phyloP scores from a whole-genome alignment of 169 alveolate species.

The Condylostoma magnum region DNA sequence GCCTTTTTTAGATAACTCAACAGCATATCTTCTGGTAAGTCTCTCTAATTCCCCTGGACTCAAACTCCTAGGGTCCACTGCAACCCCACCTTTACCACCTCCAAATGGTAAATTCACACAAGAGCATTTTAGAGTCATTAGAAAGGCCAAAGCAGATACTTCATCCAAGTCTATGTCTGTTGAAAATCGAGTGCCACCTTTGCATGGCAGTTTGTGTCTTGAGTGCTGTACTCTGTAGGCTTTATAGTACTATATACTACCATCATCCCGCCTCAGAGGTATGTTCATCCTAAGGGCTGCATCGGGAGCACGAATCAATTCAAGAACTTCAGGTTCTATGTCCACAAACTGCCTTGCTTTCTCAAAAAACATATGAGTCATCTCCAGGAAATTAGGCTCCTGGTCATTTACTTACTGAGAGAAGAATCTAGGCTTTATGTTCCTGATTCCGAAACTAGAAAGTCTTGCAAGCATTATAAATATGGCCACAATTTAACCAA shows the following conservation, averaged over 20 bases:
- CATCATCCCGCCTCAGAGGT: slow-evolving; percentile 72
- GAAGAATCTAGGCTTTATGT: too few species aligned
- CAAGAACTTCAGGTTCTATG: slow-evolving; percentile 32
- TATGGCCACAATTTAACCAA: too few species aligned
- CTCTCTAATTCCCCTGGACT: slow-evolving; percentile 59
- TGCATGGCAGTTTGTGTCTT: slow-evolving; percentile 64
- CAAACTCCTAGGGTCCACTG: slow-evolving; percentile 63
- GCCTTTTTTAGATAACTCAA: slow-evolving; percentile 64
- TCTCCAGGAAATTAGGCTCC: slow-evolving; percentile 59
- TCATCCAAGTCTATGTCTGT: slow-evolving; percentile 47
- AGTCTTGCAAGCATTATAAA: too few species aligned
- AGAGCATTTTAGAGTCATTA: slow-evolving; percentile 67
- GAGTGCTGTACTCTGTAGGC: slow-evolving; percentile 67
- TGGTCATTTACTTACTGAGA: slow-evolving; percentile 18
- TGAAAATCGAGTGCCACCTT: slow-evolving; percentile 76
- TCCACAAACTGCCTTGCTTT: slow-evolving; percentile 36
- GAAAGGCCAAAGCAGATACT: slow-evolving; percentile 40
- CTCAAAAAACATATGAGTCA: slow-evolving; percentile 51
- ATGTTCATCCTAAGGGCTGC: slow-evolving; percentile 37
- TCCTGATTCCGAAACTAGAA: too few species aligned
- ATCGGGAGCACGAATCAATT: slow-evolving; percentile 39
- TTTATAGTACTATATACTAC: slow-evolving; percentile 40
- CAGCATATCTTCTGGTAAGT: slow-evolving; percentile 68
- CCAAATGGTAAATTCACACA: slow-evolving; percentile 67
- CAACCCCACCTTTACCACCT: slow-evolving; percentile 81